phyloP scores from a whole-genome alignment of 495 filamentous ascomycete species.

The Xylaria intraflava region DNA sequence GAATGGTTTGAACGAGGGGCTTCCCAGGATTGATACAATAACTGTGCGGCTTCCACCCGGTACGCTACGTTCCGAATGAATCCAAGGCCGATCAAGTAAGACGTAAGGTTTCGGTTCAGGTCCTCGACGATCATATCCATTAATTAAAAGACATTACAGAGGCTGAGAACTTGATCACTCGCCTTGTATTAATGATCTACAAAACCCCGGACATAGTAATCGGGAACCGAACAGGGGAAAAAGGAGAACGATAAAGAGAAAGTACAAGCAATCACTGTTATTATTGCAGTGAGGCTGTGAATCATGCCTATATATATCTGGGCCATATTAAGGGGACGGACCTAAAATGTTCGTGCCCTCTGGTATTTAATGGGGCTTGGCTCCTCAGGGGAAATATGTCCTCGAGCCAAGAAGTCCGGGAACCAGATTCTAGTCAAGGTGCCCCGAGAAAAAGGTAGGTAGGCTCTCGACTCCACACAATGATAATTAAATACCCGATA shows the following conservation, averaged over 20 bases:
- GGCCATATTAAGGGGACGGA: neutral
- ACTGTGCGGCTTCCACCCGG: too few species aligned
- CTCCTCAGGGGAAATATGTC: neutral
- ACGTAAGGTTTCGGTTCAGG: neutral
- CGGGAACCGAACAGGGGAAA: neutral
- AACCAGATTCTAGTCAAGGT: conserved; percentile 19
- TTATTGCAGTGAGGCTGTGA: neutral
- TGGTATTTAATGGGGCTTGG: neutral
- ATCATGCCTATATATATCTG: too few species aligned
- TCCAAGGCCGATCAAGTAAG: neutral
- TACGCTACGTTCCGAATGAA: too few species aligned
- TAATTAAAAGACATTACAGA: neutral
- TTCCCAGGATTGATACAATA: too few species aligned
- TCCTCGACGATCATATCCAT: neutral
- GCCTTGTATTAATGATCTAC: neutral
- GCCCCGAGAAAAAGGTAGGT: conserved; percentile 21
- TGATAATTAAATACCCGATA: conserved; percentile 22
- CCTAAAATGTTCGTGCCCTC: conserved; percentile 4
- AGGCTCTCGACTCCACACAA: conserved; percentile 12
- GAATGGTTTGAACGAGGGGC: too few species aligned
- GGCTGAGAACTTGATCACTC: conserved; percentile 2
- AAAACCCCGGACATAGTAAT: neutral
- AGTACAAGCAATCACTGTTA: neutral
- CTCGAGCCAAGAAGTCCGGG: conserved; percentile 1
- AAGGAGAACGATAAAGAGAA: neutral